A percentile compares a stretch with the other conserved stretches of the same genome.
Evolutionary conservation across 1,284 basidiomycete species (phyloP).

Genomic region (Marasmius oreades): DNA sequence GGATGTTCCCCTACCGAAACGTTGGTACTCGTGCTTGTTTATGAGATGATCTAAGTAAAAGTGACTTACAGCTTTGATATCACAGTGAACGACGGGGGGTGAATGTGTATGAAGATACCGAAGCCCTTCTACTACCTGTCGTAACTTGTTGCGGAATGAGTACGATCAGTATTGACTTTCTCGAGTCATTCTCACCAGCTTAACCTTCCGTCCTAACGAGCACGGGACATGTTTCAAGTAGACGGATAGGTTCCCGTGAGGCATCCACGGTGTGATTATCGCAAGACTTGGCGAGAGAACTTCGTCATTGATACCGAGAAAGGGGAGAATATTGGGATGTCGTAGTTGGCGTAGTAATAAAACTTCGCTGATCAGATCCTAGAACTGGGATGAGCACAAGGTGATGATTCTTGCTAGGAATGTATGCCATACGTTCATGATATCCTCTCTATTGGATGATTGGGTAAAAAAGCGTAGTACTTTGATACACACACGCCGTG

Average conservation of each 20-base stretch:
- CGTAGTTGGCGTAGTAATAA: background rate
- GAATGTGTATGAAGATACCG: background rate
- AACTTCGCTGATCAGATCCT: slow-evolving; percentile 2
- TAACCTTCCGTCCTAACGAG: background rate
- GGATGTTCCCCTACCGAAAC: background rate
- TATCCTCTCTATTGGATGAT: background rate
- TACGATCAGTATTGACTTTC: background rate
- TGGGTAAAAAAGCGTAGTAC: background rate
- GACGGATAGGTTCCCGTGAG: background rate
- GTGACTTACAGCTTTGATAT: background rate
- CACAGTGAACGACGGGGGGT: background rate
- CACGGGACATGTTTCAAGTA: background rate
- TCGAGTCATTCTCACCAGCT: background rate
- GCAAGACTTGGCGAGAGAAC: background rate
- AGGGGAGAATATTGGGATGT: slow-evolving; percentile 2
- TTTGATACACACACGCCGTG: background rate
- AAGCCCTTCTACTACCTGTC: background rate
- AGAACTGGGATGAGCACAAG: background rate
- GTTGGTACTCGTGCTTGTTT: too few species aligned
- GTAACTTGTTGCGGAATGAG: background rate
- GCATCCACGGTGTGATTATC: slow-evolving; percentile 1
- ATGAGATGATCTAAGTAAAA: too few species aligned
- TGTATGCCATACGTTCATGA: background rate
- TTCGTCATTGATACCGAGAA: background rate
- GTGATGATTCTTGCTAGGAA: background rate